Evolutionary conservation across 169 alveolate genomes (phyloP), one percentile per base, ranked within the genome.

Genomic region (Babesia divergens): DNA sequence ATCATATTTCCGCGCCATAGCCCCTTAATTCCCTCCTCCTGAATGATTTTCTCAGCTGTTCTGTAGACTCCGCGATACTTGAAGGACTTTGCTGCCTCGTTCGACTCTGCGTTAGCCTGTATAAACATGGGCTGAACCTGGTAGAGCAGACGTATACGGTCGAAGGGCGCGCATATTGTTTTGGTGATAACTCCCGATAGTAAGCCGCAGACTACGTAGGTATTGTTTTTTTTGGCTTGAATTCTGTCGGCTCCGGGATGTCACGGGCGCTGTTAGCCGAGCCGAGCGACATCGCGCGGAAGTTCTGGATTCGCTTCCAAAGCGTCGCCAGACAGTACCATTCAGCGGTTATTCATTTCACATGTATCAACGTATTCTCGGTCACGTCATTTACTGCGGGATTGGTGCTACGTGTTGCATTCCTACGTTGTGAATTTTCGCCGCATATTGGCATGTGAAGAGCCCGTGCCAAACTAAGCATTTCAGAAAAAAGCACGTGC

Each of bases 111-210:
- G 43, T 67, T 65, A 51, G 43, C 62, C 20, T 89, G 92, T 14
- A 64, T 74, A 64, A 92, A 83, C 96, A 92, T 92, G 16, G 95
- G 94, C 67, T 91, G 95, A 13, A 90, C 86, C 69, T 91, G 95
- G 81, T 86, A 91, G 60, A 91, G 84, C 8, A 90, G 84, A 29
- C 93, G 82, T 32, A 92, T 81, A 26, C 96, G 74, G 55, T 92
- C 96, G 79, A 90, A 77, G 8, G 96, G 96, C 24, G 96, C 96
- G 67, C 94, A 92, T 35, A 84, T 69, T 0, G 94, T 86, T 84
- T 92, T 92, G 44, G 96, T 91, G 8, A 92, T 54, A 2, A 92
- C 47, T 6, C 94, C 96, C 20, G 95, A 89, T 26, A 79, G 59
- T 34, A 89, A 44, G 34, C 93, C 93, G 67, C 93, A 89, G 44